These are phyloP conservation scores for Paramecium bursaria DNA, from an alignment of 73 alveolate species.

Conservation along the genomic window DNA sequence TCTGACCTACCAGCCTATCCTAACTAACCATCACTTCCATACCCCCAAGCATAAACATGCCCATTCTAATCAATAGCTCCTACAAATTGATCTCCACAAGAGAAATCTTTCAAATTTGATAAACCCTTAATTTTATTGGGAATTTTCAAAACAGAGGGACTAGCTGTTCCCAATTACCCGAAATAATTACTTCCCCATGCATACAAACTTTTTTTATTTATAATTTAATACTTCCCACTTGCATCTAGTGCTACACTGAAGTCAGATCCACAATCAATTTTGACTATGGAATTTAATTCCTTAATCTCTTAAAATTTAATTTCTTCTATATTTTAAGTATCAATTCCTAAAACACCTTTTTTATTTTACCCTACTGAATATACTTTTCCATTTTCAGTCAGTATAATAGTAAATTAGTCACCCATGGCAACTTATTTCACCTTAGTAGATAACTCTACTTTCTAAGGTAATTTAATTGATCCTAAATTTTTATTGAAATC, in stretches of 20 bases:
- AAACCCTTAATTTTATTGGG: constrained; percentile 41
- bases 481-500: constrained; percentile 48
- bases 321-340: constrained; percentile 16
- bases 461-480: constrained; percentile 62
- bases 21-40: constrained; percentile 69
- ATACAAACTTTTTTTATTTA: constrained; percentile 2
- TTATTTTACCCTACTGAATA: constrained; percentile 58
- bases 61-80: constrained; percentile 23
- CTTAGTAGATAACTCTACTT: constrained; percentile 39
- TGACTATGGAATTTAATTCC: constrained; percentile 12
- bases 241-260: constrained; percentile 59
- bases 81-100: constrained; percentile 28
- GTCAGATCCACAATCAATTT: constrained; percentile 53
- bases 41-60: constrained; percentile 68
- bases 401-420: constrained; percentile 44
- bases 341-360: constrained; percentile 63
- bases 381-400: constrained; percentile 66
- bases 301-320: background rate
- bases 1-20: constrained; percentile 59
- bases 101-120: constrained; percentile 23
- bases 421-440: constrained; percentile 66
- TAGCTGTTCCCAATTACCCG: constrained; percentile 57
- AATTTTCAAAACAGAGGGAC: constrained; percentile 33
- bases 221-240: constrained; percentile 56
- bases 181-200: constrained; percentile 64